Evolutionary conservation across 495 filamentous ascomycete genomes (phyloP), one percentile per base, ranked within the genome.

Genomic region (Tuber calosporum): DNA sequence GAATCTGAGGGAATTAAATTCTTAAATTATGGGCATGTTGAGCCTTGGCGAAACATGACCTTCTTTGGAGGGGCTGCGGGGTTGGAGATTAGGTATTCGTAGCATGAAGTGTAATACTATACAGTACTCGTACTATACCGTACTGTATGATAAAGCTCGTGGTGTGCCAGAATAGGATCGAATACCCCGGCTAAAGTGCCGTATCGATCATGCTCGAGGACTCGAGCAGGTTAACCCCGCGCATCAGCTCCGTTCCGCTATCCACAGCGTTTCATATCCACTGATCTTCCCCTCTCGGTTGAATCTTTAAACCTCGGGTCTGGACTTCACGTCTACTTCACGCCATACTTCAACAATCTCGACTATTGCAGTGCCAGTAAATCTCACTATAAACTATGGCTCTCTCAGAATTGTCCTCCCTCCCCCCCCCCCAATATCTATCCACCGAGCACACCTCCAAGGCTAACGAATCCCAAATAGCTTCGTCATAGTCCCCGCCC

Each of bases 1-100:
- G 53, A 62, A 34, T 11, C 53, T 62, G 53, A 62, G 53, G 53
- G 53, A 62, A 62, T 62, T 62, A 62, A 34, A n/a, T 62, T 13
- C 26, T 30, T 30, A 34, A 30, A 62, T 13, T 62, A 30, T 62
- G 53, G 26, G 53, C 34, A 26, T 30, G n/a, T 4, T 30, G 53
- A 62, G 4, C 53, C 26, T 30, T 62, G 4, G 53, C 13, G 11
- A 62, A 62, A 62, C 26, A 62, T 62, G 26, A 34, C 53, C 34
- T 58, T 26, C 26, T 34, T 17, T 5, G 13, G 53, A 13, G n/a
- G 53, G 53, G 53, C 53, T 62, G 53, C 53, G 53, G 53, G 53
- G 11, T 15, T 17, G 26, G 26, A 19, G 19, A 62, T 62, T 13
- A 30, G 13, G 26, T 62, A 34, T 62, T 34, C 13, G 13, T 34